Conservation (phyloP, 768 basidiomycete genomes). For the Amanita jacksonii region DNA sequence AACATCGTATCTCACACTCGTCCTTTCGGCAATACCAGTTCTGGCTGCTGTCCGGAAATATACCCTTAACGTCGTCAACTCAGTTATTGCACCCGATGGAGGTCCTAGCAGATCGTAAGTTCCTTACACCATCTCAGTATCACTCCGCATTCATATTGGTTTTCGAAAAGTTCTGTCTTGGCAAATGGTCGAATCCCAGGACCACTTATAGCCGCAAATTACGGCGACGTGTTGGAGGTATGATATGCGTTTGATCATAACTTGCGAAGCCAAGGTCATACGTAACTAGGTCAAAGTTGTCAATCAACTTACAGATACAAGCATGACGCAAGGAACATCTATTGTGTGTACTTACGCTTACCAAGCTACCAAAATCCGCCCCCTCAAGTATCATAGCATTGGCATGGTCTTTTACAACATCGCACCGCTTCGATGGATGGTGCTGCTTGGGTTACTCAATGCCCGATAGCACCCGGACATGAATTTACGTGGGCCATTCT, state of each 20-base stretch:
- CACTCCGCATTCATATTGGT: not conserved
- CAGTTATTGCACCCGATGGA: constrained; percentile 5
- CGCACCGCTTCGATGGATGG: constrained; percentile 38
- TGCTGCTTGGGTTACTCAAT: constrained; percentile 31
- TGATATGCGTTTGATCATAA: not conserved
- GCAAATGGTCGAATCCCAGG: constrained; percentile 40
- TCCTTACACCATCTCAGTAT: not conserved
- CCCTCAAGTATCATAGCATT: constrained; percentile 25
- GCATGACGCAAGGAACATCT: constrained; percentile 20
- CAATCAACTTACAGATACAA: constrained; percentile 32
- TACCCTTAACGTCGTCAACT: constrained; percentile 1
- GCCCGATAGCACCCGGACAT: constrained; percentile 32
- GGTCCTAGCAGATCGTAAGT: constrained; percentile 11
- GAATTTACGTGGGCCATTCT: constrained; percentile 26
- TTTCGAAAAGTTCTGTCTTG: constrained; percentile 27
- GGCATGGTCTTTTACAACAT: constrained; percentile 42
- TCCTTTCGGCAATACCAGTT: not conserved
- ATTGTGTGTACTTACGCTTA: constrained; percentile 17
- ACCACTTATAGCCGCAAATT: constrained; percentile 30
- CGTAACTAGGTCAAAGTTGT: constrained; percentile 34
- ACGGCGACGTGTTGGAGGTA: constrained; percentile 14
- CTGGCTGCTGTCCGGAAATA: not conserved
- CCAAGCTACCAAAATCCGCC: not conserved
- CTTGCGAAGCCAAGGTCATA: constrained; percentile 18
- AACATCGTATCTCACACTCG: not conserved